Conservation (phyloP, 2,329 filamentous ascomycete species). For the Talaromyces sp. region DNA sequence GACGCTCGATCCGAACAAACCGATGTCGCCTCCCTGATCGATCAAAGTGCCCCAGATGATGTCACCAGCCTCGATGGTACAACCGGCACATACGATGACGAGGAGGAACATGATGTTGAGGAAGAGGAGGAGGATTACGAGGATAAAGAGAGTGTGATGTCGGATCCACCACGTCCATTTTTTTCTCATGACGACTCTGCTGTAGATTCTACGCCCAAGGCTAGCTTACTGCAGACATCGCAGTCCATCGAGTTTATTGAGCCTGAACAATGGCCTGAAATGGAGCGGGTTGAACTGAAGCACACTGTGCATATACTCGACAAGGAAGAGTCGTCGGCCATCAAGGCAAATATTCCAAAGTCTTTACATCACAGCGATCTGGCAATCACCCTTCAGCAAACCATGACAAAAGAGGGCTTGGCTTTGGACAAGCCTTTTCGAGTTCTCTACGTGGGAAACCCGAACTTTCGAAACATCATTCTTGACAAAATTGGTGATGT, state of each 20-base stretch:
- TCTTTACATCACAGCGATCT: slow-evolving; percentile 26
- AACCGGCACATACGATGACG: slow-evolving; percentile 31
- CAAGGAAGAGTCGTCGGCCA: slow-evolving; percentile 21
- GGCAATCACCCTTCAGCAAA: slow-evolving; percentile 39
- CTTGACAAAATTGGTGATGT: slow-evolving; percentile 45
- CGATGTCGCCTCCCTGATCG: slow-evolving; percentile 39
- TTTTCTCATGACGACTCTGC: slow-evolving; percentile 22
- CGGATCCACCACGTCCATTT: slow-evolving; percentile 22
- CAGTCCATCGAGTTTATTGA: slow-evolving; percentile 40
- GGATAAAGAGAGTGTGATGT: slow-evolving; percentile 24
- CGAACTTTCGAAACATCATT: slow-evolving; percentile 34
- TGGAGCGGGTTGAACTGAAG: slow-evolving; percentile 36
- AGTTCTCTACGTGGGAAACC: slow-evolving; percentile 38
- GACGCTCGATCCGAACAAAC: slow-evolving; percentile 40
- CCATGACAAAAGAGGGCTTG: slow-evolving; percentile 35
- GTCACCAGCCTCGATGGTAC: slow-evolving; percentile 39
- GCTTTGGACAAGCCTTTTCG: slow-evolving; percentile 39
- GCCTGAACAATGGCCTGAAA: slow-evolving; percentile 34
- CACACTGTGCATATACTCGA: slow-evolving; percentile 36
- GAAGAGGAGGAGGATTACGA: slow-evolving; percentile 33
- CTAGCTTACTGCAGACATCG: slow-evolving; percentile 25
- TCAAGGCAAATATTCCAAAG: slow-evolving; percentile 23
- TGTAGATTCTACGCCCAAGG: slow-evolving; percentile 30
- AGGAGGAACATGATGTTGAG: slow-evolving; percentile 26
- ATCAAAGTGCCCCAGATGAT: slow-evolving; percentile 38